A percentile compares a stretch with the other conserved stretches of the same genome.
Evolutionary conservation across 345 rosid species (phyloP).

Genomic region (Combretum micranthum): DNA sequence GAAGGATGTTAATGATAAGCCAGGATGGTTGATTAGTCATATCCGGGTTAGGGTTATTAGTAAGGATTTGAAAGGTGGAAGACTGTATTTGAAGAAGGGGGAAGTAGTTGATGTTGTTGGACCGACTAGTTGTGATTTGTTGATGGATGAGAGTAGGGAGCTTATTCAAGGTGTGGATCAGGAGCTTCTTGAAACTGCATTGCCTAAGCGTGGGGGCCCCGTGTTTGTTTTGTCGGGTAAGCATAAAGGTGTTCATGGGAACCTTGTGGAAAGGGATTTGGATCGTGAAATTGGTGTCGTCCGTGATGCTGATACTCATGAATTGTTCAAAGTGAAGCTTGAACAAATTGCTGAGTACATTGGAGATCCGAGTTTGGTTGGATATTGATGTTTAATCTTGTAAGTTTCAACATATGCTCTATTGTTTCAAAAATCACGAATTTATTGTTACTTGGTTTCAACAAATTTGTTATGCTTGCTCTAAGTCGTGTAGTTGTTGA

Average conservation of each 20-base stretch:
- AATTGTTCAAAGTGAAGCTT: constrained; percentile 54
- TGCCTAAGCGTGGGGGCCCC: constrained; percentile 63
- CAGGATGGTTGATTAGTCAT: constrained; percentile 65
- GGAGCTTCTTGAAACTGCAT: constrained; percentile 76
- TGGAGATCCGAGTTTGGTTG: constrained; percentile 54
- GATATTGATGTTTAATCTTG: constrained; percentile 20
- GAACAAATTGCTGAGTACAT: constrained; percentile 82
- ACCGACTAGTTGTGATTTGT: constrained; percentile 55
- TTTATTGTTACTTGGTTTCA: no score
- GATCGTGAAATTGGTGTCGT: constrained; percentile 62
- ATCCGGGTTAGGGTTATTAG: constrained; percentile 70
- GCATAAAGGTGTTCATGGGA: constrained; percentile 68
- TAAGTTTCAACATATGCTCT: no score
- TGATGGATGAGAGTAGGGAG: constrained; percentile 67
- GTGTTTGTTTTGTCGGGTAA: constrained; percentile 64
- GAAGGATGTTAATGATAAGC: constrained; percentile 1
- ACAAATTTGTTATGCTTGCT: no score
- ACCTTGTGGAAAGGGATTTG: constrained; percentile 58
- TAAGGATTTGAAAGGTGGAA: constrained; percentile 61
- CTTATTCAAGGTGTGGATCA: constrained; percentile 72
- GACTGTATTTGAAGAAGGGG: constrained; percentile 73
- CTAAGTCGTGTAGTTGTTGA: no score
- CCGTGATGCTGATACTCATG: constrained; percentile 52
- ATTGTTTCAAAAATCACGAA: no score
- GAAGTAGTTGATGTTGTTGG: constrained; percentile 78